Percentiles rank a stretch among this genome's conserved stretches.
phyloP scores from a whole-genome alignment of 129 eudicot species.

The Arctium lappa region DNA sequence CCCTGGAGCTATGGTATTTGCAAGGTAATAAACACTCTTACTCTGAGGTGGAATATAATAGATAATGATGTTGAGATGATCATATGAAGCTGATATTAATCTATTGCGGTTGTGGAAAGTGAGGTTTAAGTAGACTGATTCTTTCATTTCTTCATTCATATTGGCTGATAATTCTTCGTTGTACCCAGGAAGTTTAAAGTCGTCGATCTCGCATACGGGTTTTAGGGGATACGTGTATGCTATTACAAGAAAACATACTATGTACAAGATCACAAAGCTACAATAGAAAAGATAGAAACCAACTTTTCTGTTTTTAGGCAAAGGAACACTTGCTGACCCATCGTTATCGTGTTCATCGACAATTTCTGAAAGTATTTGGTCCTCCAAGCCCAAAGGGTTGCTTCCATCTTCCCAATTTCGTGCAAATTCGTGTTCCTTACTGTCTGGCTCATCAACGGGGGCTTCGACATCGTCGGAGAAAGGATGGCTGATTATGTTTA shows the following conservation, averaged over 20 bases:
- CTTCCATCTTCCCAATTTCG: not conserved
- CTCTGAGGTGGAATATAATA: not conserved
- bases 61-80: not conserved
- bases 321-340: not conserved
- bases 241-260: not conserved
- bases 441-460: not conserved
- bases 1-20: conserved; percentile 6
- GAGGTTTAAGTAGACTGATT: not conserved
- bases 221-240: conserved; percentile 15
- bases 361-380: not conserved
- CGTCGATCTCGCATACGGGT: not conserved
- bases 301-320: conserved; percentile 5
- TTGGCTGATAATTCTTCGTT: not conserved
- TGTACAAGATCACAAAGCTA: not conserved
- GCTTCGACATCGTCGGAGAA: not conserved
- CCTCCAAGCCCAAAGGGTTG: not conserved
- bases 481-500: not conserved
- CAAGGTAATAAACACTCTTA: not conserved
- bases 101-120: conserved; percentile 8
- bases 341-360: not conserved
- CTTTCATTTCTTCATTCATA: not conserved
- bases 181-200: not conserved
- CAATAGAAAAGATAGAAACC: conserved; percentile 10
- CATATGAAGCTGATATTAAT: conserved; percentile 4
- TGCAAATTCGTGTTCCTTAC: not conserved